These are phyloP conservation scores for Ceratocystiopsis sp. DNA, from an alignment of 2,329 filamentous ascomycete species.

Conservation along the genomic window DNA sequence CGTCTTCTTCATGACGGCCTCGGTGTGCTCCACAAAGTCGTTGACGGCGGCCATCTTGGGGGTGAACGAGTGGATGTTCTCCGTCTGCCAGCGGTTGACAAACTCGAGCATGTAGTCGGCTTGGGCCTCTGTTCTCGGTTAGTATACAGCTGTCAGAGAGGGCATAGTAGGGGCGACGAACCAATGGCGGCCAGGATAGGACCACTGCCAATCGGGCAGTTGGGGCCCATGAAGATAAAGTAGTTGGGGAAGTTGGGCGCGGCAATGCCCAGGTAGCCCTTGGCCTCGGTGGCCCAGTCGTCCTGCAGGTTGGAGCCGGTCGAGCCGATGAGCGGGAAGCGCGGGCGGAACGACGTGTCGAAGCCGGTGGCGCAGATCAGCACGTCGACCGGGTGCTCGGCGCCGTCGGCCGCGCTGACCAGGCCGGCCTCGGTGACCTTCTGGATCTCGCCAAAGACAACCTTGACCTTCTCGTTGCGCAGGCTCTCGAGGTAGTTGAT, in stretches of 20 bases:
- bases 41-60: neutral
- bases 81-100: neutral
- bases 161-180: no score
- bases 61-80: neutral
- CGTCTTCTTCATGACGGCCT: conserved; percentile 12
- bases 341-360: no score
- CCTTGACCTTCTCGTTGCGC: conserved; percentile 21
- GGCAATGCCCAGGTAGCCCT: conserved; percentile 34
- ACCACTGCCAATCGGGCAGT: conserved; percentile 10
- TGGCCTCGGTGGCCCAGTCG: conserved; percentile 23
- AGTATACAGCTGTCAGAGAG: no score
- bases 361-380: conserved; percentile 23
- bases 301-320: conserved; percentile 28
- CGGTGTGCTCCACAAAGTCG: conserved; percentile 12
- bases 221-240: conserved; percentile 34
- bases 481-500: conserved; percentile 20
- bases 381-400: conserved; percentile 13
- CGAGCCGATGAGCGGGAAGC: conserved; percentile 15
- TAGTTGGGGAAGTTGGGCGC: conserved; percentile 34
- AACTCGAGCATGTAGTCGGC: neutral
- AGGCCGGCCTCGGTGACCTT: conserved; percentile 16
- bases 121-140: no score
- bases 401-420: conserved; percentile 14
- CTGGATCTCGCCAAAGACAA: conserved; percentile 20
- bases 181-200: conserved; percentile 7